phyloP scores from a whole-genome alignment of 345 rosid species.

The Cardiospermum halicacabum region DNA sequence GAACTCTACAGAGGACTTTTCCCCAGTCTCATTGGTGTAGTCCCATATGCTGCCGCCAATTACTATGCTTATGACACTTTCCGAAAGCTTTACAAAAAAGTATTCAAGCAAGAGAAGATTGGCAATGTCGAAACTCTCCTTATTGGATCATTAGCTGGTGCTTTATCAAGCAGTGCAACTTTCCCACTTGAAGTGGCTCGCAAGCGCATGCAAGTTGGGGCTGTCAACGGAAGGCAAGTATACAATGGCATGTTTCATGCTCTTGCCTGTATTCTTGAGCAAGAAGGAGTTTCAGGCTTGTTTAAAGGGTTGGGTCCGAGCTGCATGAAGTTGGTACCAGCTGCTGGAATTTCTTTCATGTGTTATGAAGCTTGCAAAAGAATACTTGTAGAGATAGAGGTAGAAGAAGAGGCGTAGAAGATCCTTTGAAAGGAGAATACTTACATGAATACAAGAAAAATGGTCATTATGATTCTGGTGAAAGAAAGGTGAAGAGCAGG shows the following conservation, averaged over 20 bases:
- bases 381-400: constrained; percentile 64
- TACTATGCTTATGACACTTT: constrained; percentile 88
- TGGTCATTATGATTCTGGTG: not conserved
- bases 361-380: constrained; percentile 94
- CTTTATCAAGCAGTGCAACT: constrained; percentile 85
- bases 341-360: constrained; percentile 99
- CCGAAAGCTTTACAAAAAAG: constrained; percentile 58
- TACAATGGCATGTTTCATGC: constrained; percentile 87
- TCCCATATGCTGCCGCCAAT: constrained; percentile 90
- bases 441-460: not conserved
- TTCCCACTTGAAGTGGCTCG: constrained; percentile 97
- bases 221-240: constrained; percentile 78
- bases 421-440: not conserved
- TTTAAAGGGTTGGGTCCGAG: constrained; percentile 93
- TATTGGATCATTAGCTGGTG: constrained; percentile 85
- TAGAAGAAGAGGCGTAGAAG: constrained; percentile 43
- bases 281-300: constrained; percentile 75
- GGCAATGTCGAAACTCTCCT: constrained; percentile 87
- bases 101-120: constrained; percentile 72
- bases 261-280: constrained; percentile 68
- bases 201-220: constrained; percentile 98
- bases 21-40: constrained; percentile 92
- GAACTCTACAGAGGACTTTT: constrained; percentile 93
- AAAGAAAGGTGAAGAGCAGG: not conserved
- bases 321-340: constrained; percentile 94